A percentile compares a stretch with the other conserved stretches of the same genome.
Evolutionary conservation across 2,329 filamentous ascomycete species (phyloP).

Genomic region (Paecilomyces formosus): DNA sequence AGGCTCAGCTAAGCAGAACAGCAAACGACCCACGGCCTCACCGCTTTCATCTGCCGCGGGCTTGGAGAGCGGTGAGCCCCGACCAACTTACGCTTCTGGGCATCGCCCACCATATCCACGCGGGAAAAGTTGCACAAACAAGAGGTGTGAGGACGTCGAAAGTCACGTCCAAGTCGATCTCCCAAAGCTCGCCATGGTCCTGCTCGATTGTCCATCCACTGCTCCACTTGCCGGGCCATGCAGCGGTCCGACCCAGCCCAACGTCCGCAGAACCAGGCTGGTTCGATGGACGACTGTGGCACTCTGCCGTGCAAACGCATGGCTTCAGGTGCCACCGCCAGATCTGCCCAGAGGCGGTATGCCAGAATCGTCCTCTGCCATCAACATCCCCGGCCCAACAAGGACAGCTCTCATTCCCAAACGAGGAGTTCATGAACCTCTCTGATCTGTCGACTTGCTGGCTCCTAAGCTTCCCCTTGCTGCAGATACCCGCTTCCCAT

Average conservation of each 20-base stretch:
- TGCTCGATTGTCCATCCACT: slow-evolving; percentile 6
- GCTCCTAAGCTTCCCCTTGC: background rate
- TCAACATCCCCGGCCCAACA: background rate
- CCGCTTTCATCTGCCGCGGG: slow-evolving; percentile 9
- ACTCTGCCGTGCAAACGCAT: background rate
- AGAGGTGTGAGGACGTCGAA: too few species aligned
- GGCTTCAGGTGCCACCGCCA: background rate
- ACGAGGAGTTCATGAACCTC: background rate
- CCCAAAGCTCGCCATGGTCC: slow-evolving; percentile 9
- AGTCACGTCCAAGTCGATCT: background rate
- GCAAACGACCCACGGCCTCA: slow-evolving; percentile 2
- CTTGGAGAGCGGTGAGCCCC: slow-evolving; percentile 8
- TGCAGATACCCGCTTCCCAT: background rate
- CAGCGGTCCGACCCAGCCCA: slow-evolving; percentile 31
- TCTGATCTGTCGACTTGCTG: background rate
- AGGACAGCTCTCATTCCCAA: background rate
- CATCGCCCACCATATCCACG: background rate
- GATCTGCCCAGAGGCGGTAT: background rate
- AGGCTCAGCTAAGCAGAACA: background rate
- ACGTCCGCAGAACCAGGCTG: slow-evolving; percentile 16
- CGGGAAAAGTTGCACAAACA: background rate
- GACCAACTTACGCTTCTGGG: slow-evolving; percentile 7
- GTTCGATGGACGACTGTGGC: background rate
- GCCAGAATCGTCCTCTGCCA: background rate
- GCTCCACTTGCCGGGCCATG: slow-evolving; percentile 26